A percentile compares a stretch with the other conserved stretches of the same genome.
phyloP scores from a whole-genome alignment of 129 eudicot species.

The Daucus carota region DH1_v3.0 NC_030382.2:39855501-39856000 shows the following conservation, averaged over 20 bases:
- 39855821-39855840: not conserved
- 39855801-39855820: not conserved
- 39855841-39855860: not conserved
- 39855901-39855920: conserved; percentile 4
- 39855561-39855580: too few relatives aligned
- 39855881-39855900: not conserved
- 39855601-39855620: too few relatives aligned
- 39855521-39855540: too few relatives aligned
- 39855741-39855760: conserved; percentile 1
- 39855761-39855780: not conserved
- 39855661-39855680: not conserved
- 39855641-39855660: not conserved
- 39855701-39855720: not conserved
- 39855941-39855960: not conserved
- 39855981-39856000: conserved; percentile 23
- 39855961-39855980: not conserved
- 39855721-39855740: not conserved
- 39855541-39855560: too few relatives aligned
- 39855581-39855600: too few relatives aligned
- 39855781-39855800: conserved; percentile 2
- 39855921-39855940: conserved; percentile 1
- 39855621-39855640: too few relatives aligned
- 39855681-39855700: not conserved
- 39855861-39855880: not conserved
- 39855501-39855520: too few relatives aligned